Conservation (phyloP, 106 monocot genomes). For the Vanilla planifolia region DNA sequence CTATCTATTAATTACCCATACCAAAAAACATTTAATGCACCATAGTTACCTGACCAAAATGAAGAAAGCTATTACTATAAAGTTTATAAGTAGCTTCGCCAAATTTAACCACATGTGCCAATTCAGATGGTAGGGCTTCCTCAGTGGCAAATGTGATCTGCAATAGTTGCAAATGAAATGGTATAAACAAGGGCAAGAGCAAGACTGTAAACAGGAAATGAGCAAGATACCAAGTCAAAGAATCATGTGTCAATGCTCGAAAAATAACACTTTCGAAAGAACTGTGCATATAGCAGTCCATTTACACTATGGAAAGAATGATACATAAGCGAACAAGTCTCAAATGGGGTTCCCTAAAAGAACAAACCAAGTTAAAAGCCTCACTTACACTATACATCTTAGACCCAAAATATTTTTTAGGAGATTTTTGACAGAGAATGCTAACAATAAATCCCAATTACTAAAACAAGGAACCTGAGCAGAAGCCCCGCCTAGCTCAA, state of each 20-base stretch:
- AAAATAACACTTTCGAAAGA: no score
- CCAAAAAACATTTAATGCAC: background rate
- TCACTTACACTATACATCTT: background rate
- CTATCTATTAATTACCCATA: background rate
- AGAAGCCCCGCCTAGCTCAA: conserved; percentile 98
- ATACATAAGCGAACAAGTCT: background rate
- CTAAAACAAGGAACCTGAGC: conserved; percentile 52
- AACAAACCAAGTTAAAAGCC: background rate
- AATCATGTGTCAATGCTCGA: no score
- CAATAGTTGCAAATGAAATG: conserved; percentile 10
- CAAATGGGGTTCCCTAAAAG: background rate
- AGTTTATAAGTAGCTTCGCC: conserved; percentile 65
- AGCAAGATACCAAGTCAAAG: no score
- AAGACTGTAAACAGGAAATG: no score
- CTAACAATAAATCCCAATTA: background rate
- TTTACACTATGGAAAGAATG: no score
- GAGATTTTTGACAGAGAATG: background rate
- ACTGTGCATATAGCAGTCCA: no score
- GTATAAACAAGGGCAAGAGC: no score
- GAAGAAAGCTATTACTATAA: conserved; percentile 90
- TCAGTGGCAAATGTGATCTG: conserved; percentile 79
- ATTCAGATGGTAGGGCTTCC: conserved; percentile 63
- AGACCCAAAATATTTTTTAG: background rate
- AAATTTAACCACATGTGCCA: conserved; percentile 47
- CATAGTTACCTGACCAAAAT: conserved; percentile 75